Evolutionary conservation across 352 stramenopile species (phyloP), one percentile per base, ranked within the genome.

Genomic region (Phytophthora vignae): DNA sequence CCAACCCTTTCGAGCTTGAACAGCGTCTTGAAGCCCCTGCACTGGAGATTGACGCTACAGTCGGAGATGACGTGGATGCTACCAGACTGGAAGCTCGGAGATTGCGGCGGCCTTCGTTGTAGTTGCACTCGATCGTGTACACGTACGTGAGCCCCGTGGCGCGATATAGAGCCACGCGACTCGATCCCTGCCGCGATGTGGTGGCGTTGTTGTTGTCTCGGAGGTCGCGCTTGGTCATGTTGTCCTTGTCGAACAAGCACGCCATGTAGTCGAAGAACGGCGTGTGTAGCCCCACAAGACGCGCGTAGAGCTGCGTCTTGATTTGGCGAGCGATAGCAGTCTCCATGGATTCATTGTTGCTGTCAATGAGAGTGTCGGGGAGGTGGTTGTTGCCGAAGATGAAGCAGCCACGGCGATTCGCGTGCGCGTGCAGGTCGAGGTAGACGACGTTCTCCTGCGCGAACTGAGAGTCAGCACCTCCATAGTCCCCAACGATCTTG

Each of bases 121-220:
- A 98, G 73, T 98, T 98, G 76, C 92, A 98, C 75, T 98, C 93
- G 40, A 98, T 85, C 10, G 93, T 98, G 78, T 98, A 98, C 50
- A 94, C 88, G 64, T 90, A 86, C 38, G 73, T 83, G n/a, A 90
- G 73, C 25, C 81, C 83, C 3, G 89, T 96, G n/a, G 82, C 82
- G 17, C 70, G 79, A 63, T 86, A 94, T 12, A 94, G 57, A 42
- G 79, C 90, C 4, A 98, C 93, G 17, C 93, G 81, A 31, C 90
- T 93, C 14, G 81, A 86, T 19, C 93, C 93, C 68, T 92, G 82
- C 1, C 81, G 74, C 4, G 79, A 89, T 11, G 81, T 87, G 2
- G 80, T 80, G 7, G 76, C 79, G 59, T 89, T 87, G 49, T 77
- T 74, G 57, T 89, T 89, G 27, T 85, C 69, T n/a, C 82, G 79